Percentiles rank a stretch among this genome's conserved stretches.
Evolutionary conservation across 108 stramenopile species (phyloP).

Genomic region (Asterionellopsis glacialis): DNA sequence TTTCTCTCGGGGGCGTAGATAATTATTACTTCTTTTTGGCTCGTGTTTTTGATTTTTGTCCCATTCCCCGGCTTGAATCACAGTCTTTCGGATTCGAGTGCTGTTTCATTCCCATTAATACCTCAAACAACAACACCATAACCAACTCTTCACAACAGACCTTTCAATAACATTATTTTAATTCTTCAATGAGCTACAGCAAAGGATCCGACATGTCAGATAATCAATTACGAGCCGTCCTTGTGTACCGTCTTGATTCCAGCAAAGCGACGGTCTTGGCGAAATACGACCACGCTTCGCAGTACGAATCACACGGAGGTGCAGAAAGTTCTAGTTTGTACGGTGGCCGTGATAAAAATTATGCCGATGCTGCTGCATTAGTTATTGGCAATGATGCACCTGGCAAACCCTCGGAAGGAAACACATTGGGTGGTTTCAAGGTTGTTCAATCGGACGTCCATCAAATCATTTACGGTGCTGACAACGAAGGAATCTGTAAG

Average conservation of each 20-base stretch:
- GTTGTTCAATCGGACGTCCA: constrained; percentile 83
- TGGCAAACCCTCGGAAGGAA: constrained; percentile 43
- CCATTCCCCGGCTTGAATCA: too few relatives aligned
- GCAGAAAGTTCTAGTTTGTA: constrained; percentile 38
- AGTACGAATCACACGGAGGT: constrained; percentile 62
- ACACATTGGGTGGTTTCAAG: constrained; percentile 83
- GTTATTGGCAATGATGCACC: constrained; percentile 79
- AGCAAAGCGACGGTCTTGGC: constrained; percentile 51
- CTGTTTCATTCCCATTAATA: too few relatives aligned
- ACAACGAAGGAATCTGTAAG: constrained; percentile 84
- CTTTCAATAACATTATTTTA: too few relatives aligned
- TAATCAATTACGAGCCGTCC: constrained; percentile 77
- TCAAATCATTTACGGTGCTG: constrained; percentile 84
- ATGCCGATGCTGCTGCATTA: constrained; percentile 71
- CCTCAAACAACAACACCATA: too few relatives aligned
- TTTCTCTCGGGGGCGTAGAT: too few relatives aligned
- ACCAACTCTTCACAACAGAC: too few relatives aligned
- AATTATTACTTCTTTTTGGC: too few relatives aligned
- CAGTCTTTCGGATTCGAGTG: too few relatives aligned
- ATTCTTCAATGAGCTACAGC: too few relatives aligned
- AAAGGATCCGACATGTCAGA: constrained; percentile 50
- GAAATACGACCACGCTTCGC: constrained; percentile 78
- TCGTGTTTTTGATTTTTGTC: too few relatives aligned
- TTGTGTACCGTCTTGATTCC: constrained; percentile 71
- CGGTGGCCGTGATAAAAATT: constrained; percentile 63